A percentile compares a stretch with the other conserved stretches of the same genome.
Evolutionary conservation across 371 early-diverging fungal species (phyloP).

Genomic region (Actinomortierella wolfii): DNA sequence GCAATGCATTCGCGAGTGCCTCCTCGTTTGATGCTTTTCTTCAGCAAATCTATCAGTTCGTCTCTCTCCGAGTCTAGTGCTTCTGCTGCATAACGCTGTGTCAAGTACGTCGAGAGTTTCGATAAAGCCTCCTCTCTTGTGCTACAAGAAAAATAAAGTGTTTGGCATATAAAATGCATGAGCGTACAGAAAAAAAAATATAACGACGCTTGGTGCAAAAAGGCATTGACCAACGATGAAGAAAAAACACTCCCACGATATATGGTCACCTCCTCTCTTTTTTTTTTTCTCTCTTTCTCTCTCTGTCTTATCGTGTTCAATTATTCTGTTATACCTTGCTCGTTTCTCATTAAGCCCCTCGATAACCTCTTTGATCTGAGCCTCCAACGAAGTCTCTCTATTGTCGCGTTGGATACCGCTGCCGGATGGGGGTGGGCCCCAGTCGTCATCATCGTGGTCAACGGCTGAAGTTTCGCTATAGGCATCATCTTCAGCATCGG

Average conservation of each 20-base stretch:
- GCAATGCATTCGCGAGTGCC: conserved; percentile 61
- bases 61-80: conserved; percentile 47
- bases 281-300: not conserved
- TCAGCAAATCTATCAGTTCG: conserved; percentile 58
- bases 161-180: not conserved
- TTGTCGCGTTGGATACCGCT: not conserved
- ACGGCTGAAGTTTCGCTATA: conserved; percentile 2
- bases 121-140: conserved; percentile 55
- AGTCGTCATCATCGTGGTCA: too few relatives aligned
- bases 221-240: too few relatives aligned
- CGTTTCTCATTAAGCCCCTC: conserved; percentile 53
- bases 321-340: conserved; percentile 17
- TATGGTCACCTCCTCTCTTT: not conserved
- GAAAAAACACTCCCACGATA: not conserved
- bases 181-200: not conserved
- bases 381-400: conserved; percentile 7
- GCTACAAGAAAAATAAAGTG: conserved; percentile 18
- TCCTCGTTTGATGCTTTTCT: conserved; percentile 57
- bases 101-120: conserved; percentile 47
- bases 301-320: not conserved
- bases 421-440: not conserved
- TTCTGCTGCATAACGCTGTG: conserved; percentile 56
- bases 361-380: conserved; percentile 38
- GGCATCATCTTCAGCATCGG: conserved; percentile 34
- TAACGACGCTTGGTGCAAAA: not conserved